Conservation (phyloP, 176 grass and related monocot genomes). For the Metroxylon sagu region DNA sequence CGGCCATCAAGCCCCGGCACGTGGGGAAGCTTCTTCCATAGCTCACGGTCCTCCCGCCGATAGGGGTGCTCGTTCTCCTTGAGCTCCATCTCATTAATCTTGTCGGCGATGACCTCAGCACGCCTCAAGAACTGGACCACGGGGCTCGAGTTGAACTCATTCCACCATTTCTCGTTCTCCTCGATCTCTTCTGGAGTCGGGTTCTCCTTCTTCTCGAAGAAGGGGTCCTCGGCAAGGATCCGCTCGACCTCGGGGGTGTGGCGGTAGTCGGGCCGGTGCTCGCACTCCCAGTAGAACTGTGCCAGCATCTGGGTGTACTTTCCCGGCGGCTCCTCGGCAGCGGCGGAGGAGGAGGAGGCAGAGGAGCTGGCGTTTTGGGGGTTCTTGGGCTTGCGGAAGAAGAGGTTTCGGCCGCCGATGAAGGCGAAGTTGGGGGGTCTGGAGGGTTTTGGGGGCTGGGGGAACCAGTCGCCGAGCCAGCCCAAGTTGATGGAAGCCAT, state of each 20-base stretch:
- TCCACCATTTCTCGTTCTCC: conserved; percentile 24
- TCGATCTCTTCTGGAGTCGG: conserved; percentile 23
- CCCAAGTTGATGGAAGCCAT: conserved; percentile 35
- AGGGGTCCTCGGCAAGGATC: conserved; percentile 18
- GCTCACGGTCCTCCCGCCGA: conserved; percentile 17
- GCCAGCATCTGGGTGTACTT: conserved; percentile 19
- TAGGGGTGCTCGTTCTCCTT: conserved; percentile 19
- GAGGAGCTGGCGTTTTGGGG: neutral
- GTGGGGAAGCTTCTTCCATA: conserved; percentile 24
- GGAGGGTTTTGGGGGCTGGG: conserved; percentile 15
- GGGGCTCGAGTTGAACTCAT: conserved; percentile 21
- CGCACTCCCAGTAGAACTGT: conserved; percentile 29
- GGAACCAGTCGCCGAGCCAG: conserved; percentile 26
- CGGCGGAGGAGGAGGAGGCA: neutral
- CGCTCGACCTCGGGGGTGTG: conserved; percentile 21
- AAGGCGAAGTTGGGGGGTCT: conserved; percentile 14
- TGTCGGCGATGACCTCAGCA: conserved; percentile 12
- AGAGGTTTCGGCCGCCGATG: conserved; percentile 9
- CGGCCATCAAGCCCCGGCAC: conserved; percentile 21
- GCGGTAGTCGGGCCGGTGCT: conserved; percentile 24
- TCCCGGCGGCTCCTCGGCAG: conserved; percentile 2
- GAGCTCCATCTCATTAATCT: conserved; percentile 24
- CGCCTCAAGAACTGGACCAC: conserved; percentile 29
- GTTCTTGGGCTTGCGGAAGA: conserved; percentile 6
- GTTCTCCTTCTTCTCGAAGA: conserved; percentile 22